Conservation (phyloP, 179 eudicot genomes). For the Actinidia polygama region DNA sequence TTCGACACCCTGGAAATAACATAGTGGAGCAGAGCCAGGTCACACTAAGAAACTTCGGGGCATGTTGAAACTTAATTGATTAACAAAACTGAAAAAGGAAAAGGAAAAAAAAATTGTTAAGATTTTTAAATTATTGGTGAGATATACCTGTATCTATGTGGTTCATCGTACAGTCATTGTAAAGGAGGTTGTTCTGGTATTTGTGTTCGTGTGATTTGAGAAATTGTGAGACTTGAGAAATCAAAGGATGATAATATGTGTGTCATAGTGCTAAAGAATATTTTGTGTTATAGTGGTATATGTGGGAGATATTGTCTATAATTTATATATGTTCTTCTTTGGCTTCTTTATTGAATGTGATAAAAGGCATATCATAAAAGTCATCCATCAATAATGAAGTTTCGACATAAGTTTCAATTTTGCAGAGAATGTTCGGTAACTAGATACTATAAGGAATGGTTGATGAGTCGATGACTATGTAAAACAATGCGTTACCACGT, state of each 20-base stretch:
- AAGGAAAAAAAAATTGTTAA: not conserved
- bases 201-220: not conserved
- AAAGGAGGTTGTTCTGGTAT: not conserved
- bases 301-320: no score
- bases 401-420: no score
- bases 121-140: not conserved
- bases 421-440: no score
- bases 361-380: no score
- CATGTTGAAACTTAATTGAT: constrained; percentile 13
- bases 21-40: constrained; percentile 27
- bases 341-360: no score
- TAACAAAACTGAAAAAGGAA: not conserved
- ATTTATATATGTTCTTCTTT: no score
- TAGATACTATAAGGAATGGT: no score
- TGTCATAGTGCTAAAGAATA: no score
- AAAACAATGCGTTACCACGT: no score
- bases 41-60: constrained; percentile 29
- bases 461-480: no score
- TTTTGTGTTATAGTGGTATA: no score
- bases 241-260: not conserved
- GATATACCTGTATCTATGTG: not conserved
- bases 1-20: constrained; percentile 33
- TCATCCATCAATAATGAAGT: no score
- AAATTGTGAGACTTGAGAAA: not conserved
- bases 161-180: not conserved